Conservation (phyloP, 371 early-diverging fungal genomes). For the Syncephalastrum monosporum region DNA sequence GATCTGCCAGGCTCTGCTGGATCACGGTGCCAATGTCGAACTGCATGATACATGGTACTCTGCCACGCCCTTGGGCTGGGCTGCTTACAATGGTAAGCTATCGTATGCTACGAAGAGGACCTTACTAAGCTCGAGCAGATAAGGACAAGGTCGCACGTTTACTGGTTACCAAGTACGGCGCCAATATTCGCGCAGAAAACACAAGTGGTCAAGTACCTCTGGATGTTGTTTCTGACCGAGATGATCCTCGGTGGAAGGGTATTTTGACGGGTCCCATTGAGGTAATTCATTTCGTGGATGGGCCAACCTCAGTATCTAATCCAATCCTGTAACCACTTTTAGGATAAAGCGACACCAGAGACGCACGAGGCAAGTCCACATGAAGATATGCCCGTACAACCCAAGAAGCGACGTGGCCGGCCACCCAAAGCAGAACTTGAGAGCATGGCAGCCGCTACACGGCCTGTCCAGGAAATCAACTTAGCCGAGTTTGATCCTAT, state of each 20-base stretch:
- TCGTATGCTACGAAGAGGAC: neutral
- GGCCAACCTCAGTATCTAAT: neutral
- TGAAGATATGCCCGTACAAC: conserved; percentile 9
- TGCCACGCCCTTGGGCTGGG: conserved; percentile 90
- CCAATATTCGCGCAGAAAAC: conserved; percentile 66
- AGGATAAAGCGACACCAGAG: neutral
- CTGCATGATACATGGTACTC: conserved; percentile 83
- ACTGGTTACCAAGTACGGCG: conserved; percentile 65
- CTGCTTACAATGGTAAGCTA: conserved; percentile 73
- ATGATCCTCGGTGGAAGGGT: conserved; percentile 62
- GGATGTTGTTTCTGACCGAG: conserved; percentile 67
- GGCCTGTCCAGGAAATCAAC: conserved; percentile 35
- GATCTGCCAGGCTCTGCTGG: conserved; percentile 64
- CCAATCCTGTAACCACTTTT: neutral
- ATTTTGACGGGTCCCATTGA: conserved; percentile 22
- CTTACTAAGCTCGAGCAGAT: conserved; percentile 12
- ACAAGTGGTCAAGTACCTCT: conserved; percentile 68
- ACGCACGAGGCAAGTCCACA: conserved; percentile 1
- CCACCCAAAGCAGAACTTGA: conserved; percentile 47
- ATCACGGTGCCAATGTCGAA: conserved; percentile 78
- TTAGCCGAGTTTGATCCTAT: conserved; percentile 36
- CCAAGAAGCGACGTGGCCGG: conserved; percentile 41
- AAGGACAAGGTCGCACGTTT: conserved; percentile 47
- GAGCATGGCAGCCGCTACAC: conserved; percentile 13
- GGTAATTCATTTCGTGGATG: neutral